Percentiles rank a stretch among this genome's conserved stretches.
phyloP scores from a whole-genome alignment of 2,329 filamentous ascomycete genomes.

The Parascedosporium putredinis region DNA sequence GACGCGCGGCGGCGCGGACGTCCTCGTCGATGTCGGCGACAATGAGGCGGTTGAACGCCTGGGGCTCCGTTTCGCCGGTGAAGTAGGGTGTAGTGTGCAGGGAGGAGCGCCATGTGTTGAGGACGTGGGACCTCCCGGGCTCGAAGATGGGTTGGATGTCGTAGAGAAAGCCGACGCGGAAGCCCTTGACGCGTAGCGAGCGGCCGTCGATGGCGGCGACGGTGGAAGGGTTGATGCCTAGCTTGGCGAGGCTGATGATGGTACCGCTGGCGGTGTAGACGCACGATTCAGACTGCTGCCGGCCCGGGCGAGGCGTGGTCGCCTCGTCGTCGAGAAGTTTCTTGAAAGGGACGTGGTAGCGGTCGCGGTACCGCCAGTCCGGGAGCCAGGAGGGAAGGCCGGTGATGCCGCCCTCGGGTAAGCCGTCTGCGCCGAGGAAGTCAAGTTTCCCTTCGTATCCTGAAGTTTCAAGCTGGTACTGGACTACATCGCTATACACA shows the following conservation, averaged over 20 bases:
- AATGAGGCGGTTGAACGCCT: conserved; percentile 11
- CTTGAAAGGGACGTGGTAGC: conserved; percentile 12
- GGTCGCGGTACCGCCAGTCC: conserved; percentile 12
- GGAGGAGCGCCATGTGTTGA: conserved; percentile 9
- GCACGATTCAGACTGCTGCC: not conserved
- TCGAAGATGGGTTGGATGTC: conserved; percentile 11
- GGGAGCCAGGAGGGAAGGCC: conserved; percentile 13
- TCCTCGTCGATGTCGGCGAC: conserved; percentile 10
- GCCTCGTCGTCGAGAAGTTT: conserved; percentile 11
- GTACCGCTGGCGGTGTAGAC: conserved; percentile 12
- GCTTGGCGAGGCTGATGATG: conserved; percentile 6
- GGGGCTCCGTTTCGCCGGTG: conserved; percentile 12
- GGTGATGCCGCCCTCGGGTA: conserved; percentile 14
- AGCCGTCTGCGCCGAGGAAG: conserved; percentile 12
- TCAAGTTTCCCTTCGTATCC: conserved; percentile 11
- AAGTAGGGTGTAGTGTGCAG: conserved; percentile 10
- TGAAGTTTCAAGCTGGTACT: conserved; percentile 10
- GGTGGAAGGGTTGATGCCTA: conserved; percentile 8
- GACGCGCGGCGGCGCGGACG: not conserved
- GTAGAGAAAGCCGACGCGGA: conserved; percentile 13
- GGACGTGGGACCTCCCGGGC: conserved; percentile 6
- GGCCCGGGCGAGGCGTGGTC: conserved; percentile 5
- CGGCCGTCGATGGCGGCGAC: conserved; percentile 9
- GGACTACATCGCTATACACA: conserved; percentile 16
- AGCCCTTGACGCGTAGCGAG: conserved; percentile 11